Conservation (phyloP, 163 green algal genomes). For the Chlorella variabilis region DNA sequence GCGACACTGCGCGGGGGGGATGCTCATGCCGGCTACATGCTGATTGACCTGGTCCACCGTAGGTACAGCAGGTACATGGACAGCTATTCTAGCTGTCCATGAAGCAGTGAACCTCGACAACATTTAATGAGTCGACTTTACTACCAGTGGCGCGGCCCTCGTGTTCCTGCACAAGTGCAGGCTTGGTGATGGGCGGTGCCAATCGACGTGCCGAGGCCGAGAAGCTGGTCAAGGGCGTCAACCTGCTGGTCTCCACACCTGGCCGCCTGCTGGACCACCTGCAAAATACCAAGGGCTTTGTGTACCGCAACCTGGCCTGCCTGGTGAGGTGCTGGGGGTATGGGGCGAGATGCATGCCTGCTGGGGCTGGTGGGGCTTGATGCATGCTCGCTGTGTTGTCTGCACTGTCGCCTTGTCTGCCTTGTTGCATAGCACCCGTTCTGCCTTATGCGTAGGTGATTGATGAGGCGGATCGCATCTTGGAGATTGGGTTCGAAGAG, state of each 20-base stretch:
- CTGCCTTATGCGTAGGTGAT: constrained; percentile 65
- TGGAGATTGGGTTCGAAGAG: constrained; percentile 99
- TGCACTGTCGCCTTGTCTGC: neutral
- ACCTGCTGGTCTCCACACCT: constrained; percentile 95
- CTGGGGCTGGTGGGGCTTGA: too few relatives aligned
- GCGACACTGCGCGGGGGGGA: neutral
- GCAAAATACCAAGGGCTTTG: constrained; percentile 94
- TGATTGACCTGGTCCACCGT: neutral
- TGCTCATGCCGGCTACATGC: neutral
- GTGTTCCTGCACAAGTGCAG: too few relatives aligned
- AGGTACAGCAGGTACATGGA: too few relatives aligned
- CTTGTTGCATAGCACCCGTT: neutral
- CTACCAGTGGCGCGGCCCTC: too few relatives aligned
- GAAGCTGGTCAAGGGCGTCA: constrained; percentile 94
- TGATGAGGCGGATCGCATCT: constrained; percentile 97
- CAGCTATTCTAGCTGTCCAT: too few relatives aligned
- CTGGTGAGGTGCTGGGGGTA: constrained; percentile 50
- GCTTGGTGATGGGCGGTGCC: constrained; percentile 95
- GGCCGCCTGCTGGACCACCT: constrained; percentile 97
- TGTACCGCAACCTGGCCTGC: constrained; percentile 86
- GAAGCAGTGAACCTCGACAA: too few relatives aligned
- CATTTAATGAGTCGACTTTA: too few relatives aligned
- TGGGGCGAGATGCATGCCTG: too few relatives aligned
- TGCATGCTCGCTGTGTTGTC: too few relatives aligned
- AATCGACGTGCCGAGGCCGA: constrained; percentile 96